Evolutionary conservation across 139 green algal species (phyloP), one percentile per base, ranked within the genome.

Genomic region (Haematococcus sp.): DNA sequence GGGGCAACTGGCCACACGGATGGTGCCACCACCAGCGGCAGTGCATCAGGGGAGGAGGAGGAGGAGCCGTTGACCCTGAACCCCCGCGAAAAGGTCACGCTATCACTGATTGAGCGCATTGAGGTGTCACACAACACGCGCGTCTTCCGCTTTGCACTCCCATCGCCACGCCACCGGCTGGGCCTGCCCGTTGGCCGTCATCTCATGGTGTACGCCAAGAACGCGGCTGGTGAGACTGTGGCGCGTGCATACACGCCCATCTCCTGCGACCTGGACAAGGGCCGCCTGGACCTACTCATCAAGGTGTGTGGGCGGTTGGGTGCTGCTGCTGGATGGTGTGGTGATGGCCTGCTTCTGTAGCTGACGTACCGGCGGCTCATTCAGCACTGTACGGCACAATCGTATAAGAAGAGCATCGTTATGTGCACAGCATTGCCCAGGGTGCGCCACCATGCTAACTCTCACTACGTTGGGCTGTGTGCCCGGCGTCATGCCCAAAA

Each of bases 171-270:
- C 80, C 94, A 98, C 90, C 72, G 83, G 43, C 83, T 98, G 17
- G 86, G 96, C 17, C 89, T 99, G 72, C 96, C 96, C 0, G 76
- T 91, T 13, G 96, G 96, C 63, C 92, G 98, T 79, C 96, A 99
- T 83, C 84, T 99, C 58, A 97, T 97, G 76, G 70, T 98, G 28
- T 97, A 96, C 70, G 91, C 86, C 56, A 89, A 83, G 73, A 81
- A 95, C 20, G 84, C 88, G 15, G 40, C 40, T 7, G 94, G 90
- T 30, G 93, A 98, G 88, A 87, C 85, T 19, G 90, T 98, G 25
- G 93, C 96, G 91, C 87, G 96, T 2, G 92, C 96, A 3, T 99
- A 99, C 93, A 98, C 96, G 22, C 96, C 96, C 34, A 94, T 88
- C 66, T 91, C 79, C 72, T 81, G 80, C 34, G 88, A 98, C 73